Evolutionary conservation across 495 filamentous ascomycete genomes (phyloP).

Genomic region (Amorphotheca resinae): DNA sequence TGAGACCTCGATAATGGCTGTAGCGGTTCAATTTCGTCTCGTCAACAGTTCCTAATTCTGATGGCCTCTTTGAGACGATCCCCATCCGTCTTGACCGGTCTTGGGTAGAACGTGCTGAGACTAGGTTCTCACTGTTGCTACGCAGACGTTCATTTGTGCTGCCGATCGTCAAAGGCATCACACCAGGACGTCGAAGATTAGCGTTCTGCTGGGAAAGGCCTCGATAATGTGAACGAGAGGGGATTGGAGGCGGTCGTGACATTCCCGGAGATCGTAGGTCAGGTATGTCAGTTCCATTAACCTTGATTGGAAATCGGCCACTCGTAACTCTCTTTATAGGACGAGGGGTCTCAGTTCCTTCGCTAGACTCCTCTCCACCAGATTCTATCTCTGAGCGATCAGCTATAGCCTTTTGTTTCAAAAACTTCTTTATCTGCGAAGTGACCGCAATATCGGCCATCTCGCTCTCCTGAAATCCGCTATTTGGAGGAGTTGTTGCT

Average conservation of each 20-base stretch:
- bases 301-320: constrained; percentile 74
- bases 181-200: constrained; percentile 49
- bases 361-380: constrained; percentile 52
- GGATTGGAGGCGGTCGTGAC: constrained; percentile 57
- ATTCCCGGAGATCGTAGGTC: constrained; percentile 53
- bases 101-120: constrained; percentile 25
- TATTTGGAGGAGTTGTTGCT: constrained; percentile 31
- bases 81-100: constrained; percentile 65
- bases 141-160: constrained; percentile 71
- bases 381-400: constrained; percentile 47
- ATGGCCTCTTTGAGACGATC: constrained; percentile 61
- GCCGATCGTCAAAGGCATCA: constrained; percentile 53
- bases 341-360: constrained; percentile 56
- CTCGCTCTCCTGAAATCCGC: constrained; percentile 34
- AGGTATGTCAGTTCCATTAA: constrained; percentile 46
- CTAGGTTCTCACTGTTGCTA: constrained; percentile 78
- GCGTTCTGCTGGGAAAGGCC: constrained; percentile 62
- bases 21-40: constrained; percentile 61
- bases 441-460: constrained; percentile 55
- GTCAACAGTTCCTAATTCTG: constrained; percentile 62
- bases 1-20: constrained; percentile 71
- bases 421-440: constrained; percentile 60
- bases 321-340: constrained; percentile 62
- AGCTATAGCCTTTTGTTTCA: constrained; percentile 48
- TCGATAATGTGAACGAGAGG: constrained; percentile 64